phyloP scores from a whole-genome alignment of 1,284 basidiomycete genomes.

The Boletus sp. region DNA sequence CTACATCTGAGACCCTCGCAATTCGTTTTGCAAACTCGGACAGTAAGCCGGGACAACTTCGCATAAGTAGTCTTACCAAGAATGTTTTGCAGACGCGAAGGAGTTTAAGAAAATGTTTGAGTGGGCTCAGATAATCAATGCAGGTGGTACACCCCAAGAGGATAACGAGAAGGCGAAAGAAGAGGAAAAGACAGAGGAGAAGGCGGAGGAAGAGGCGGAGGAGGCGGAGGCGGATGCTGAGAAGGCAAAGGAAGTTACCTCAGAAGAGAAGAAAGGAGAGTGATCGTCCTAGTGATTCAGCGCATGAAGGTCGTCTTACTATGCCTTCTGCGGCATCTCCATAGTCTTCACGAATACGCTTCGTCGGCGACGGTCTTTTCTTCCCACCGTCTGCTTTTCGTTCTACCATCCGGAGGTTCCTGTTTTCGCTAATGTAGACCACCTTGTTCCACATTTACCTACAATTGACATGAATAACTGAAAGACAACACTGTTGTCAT shows the following conservation, averaged over 20 bases:
- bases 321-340: conserved; percentile 6
- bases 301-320: conserved; percentile 1
- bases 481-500: neutral
- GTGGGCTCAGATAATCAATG: conserved; percentile 73
- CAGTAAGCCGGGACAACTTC: conserved; percentile 56
- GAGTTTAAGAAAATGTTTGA: conserved; percentile 89
- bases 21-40: conserved; percentile 98
- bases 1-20: conserved; percentile 91
- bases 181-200: conserved; percentile 23
- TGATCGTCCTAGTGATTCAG: conserved; percentile 9
- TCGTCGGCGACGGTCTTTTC: conserved; percentile 6
- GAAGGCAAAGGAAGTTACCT: conserved; percentile 24
- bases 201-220: conserved; percentile 29
- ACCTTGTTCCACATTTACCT: conserved; percentile 28
- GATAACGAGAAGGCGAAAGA: conserved; percentile 31
- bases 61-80: neutral
- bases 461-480: conserved; percentile 21
- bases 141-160: conserved; percentile 33
- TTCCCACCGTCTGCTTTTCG: conserved; percentile 7
- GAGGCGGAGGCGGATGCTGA: conserved; percentile 31
- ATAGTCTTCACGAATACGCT: conserved; percentile 11
- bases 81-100: conserved; percentile 61
- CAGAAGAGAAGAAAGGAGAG: conserved; percentile 30
- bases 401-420: conserved; percentile 7
- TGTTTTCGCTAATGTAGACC: conserved; percentile 32